Base-by-base conservation (phyloP, 2,329 filamentous ascomycete genomes). In the Albifimbria verrucaria region DNA sequence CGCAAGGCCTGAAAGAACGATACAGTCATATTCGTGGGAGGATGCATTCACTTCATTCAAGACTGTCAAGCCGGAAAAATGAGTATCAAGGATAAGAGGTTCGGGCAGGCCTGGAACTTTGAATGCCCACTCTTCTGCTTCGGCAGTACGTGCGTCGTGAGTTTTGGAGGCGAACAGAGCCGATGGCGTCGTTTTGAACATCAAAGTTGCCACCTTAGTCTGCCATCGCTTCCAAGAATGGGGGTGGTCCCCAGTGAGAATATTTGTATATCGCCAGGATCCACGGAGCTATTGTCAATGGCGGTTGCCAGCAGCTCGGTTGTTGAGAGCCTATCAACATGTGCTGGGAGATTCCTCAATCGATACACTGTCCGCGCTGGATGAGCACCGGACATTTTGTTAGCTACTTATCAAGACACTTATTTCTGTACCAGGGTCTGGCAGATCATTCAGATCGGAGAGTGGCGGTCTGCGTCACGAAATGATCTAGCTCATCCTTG, bases 1-100 rank as follows among this genome's bases (percentile, higher is more conserved):
- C 5, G 39, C 49, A 4, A 56, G 48, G 1, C 55, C 55, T 2
- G 55, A 56, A 5, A 56, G 28, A 22, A 51, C 49, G n/a, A 56
- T 45, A 11, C 55, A 54, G 17, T 32, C 26, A 32, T 32, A 32
- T 15, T 32, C 26, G 15, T 32, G 26, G 15, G 15, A 32, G 9
- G 26, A 32, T 32, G 26, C 9, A 15, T 32, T 32, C 9, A 32
- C 26, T 15, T 32, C 26, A 15, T 32, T 32, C 26, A 32, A 15
- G 26, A 32, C 26, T 15, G 26, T 32, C 26, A 32, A 9, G 7
- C 26, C 26, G 15, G 7, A 15, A 15, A 32, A 32, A 9, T 32
- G 26, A 15, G 26, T 32, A 15, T 32, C 26, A 32, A 32, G 26
- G 15, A 32, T 32, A 7, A 32, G 15, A 15, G 26, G 26, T 32